Evolutionary conservation across 148 eudicot species (phyloP).

Genomic region (Arbutus unedo): DNA sequence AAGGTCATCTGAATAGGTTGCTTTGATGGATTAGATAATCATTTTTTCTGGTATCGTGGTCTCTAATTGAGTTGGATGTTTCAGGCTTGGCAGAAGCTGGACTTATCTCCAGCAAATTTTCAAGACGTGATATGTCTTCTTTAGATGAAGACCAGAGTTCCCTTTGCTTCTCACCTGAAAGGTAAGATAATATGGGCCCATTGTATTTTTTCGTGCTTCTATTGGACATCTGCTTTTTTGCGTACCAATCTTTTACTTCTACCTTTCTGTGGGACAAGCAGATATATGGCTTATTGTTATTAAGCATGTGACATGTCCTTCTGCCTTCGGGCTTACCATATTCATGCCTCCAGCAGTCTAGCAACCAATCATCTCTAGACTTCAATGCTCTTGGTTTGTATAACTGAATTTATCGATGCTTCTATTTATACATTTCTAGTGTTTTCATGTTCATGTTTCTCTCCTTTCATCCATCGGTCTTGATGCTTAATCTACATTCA

Average conservation of each 20-base stretch:
- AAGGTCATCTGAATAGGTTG: slow-evolving; percentile 10
- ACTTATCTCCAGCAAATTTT: slow-evolving; percentile 93
- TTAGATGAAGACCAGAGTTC: slow-evolving; percentile 61
- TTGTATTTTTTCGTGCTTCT: background rate
- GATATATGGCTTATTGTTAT: background rate
- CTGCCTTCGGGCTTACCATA: slow-evolving; percentile 8
- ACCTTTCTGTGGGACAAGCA: background rate
- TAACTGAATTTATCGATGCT: background rate
- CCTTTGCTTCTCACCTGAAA: slow-evolving; percentile 74
- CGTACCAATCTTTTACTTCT: background rate
- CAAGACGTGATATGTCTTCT: slow-evolving; percentile 69
- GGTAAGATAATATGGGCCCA: slow-evolving; percentile 34
- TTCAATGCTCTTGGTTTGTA: slow-evolving; percentile 9
- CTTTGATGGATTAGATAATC: slow-evolving; percentile 14
- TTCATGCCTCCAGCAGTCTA: background rate
- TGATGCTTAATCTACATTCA: background rate
- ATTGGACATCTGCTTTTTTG: background rate
- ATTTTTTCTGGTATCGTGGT: slow-evolving; percentile 18
- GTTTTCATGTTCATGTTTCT: slow-evolving; percentile 7
- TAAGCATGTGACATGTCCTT: background rate
- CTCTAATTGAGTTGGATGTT: slow-evolving; percentile 16
- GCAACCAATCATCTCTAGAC: background rate
- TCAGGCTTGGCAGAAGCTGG: slow-evolving; percentile 99
- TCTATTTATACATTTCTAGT: background rate
- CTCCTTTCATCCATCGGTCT: slow-evolving; percentile 6